Evolutionary conservation across 345 rosid species (phyloP).

Genomic region (Physaria fendleri): DNA sequence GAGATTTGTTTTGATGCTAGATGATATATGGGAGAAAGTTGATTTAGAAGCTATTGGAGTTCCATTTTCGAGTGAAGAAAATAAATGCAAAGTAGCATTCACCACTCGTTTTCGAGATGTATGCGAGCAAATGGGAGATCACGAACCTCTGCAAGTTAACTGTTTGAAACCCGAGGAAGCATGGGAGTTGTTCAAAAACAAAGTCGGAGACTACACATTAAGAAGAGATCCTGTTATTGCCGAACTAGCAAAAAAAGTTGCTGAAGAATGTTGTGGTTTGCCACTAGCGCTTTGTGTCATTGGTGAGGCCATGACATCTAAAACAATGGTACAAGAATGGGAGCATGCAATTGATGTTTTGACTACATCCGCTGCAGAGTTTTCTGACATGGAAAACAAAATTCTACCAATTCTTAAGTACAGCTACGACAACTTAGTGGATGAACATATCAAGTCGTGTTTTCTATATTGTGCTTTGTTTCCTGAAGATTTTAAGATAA

Average conservation of each 20-base stretch:
- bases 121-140: background rate
- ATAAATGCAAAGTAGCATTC: background rate
- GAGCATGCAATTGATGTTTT: background rate
- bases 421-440: background rate
- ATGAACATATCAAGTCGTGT: background rate
- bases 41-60: background rate
- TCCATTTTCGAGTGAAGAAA: background rate
- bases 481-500: background rate
- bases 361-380: background rate
- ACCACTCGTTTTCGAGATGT: background rate
- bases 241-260: background rate
- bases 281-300: background rate
- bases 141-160: background rate
- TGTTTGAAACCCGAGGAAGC: background rate
- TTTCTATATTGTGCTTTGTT: background rate
- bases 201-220: background rate
- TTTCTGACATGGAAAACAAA: background rate
- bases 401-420: background rate
- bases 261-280: background rate
- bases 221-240: background rate
- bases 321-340: conserved; percentile 27
- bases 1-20: background rate
- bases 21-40: conserved; percentile 9
- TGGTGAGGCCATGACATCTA: conserved; percentile 24
- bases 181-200: background rate